phyloP scores from a whole-genome alignment of 345 rosid species.

The Dimocarpus longan region DNA sequence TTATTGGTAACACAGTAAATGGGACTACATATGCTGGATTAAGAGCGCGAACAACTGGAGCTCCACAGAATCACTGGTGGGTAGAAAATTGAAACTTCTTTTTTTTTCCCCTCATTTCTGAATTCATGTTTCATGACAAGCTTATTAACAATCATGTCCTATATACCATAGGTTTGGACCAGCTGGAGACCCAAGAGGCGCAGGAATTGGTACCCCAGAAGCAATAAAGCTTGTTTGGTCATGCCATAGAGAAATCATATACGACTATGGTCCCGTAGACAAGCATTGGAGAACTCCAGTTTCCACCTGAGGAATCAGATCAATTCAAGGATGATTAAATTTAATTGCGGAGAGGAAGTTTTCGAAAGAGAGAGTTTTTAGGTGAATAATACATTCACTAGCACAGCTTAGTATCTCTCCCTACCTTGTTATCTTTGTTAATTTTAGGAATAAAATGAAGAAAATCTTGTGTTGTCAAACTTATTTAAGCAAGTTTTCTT shows the following conservation, averaged over 20 bases:
- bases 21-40: constrained; percentile 96
- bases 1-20: constrained; percentile 84
- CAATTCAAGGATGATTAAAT: neutral
- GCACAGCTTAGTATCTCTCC: no score
- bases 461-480: no score
- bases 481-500: no score
- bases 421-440: no score
- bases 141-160: neutral
- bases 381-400: no score
- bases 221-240: constrained; percentile 99
- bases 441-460: no score
- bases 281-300: constrained; percentile 76
- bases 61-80: constrained; percentile 98
- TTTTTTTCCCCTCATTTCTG: neutral
- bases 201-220: constrained; percentile 97
- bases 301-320: constrained; percentile 50
- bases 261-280: constrained; percentile 84
- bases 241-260: constrained; percentile 93
- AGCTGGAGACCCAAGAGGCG: constrained; percentile 97
- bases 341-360: neutral
- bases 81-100: neutral
- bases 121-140: neutral
- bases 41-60: constrained; percentile 97
- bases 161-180: constrained; percentile 83
- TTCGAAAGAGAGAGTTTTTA: neutral